Evolutionary conservation across 257 asterid genomes (phyloP), one percentile per base, ranked within the genome.

Genomic region (Fraxinus pennsylvanica): DNA sequence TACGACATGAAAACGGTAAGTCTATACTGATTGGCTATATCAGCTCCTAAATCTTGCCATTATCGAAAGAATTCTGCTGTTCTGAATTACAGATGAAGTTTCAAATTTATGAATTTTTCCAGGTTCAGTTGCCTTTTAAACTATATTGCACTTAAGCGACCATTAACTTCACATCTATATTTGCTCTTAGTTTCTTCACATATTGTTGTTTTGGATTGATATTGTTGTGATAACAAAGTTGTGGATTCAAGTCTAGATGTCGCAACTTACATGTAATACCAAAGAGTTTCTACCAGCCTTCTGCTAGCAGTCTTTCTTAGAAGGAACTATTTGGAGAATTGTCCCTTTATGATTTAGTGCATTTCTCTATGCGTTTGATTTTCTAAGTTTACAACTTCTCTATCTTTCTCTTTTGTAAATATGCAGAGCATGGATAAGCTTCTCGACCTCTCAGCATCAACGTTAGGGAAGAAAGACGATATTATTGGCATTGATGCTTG

Each of bases 371-470:
- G 32, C 79, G 36, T 54, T 79, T 59, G 54, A 79, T 54, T 38
- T 75, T 50, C 67, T 36, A 47, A 66, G 52, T 69, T 65, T n/a
- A 59, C 68, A 59, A 75, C 66, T 73, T 72, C 68, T 33, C 36
- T 3, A 33, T 74, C 72, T 78, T 76, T 47, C 13, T 77, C 75
- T 82, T 70, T 36, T 57, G 70, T 73, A 68, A 81, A 73, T 74
- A 45, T 85, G 87, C 96, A 92, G 99, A 90, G 96, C 81, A 79
- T 95, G 87, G 97, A 92, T 77, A 89, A 83, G 78, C 93, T 95
- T 78, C 77, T 92, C 41, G 85, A 84, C 38, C 76, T 92, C 74
- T 91, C 98, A 35, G 88, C 93, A 75, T 85, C 88, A 66, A 69
- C 78, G 36, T 79, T 87, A 83, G 92, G 77, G 79, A 87, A 90